Evolutionary conservation across 2,329 filamentous ascomycete genomes (phyloP).

Genomic region (Pseudocercospora eumusae): DNA sequence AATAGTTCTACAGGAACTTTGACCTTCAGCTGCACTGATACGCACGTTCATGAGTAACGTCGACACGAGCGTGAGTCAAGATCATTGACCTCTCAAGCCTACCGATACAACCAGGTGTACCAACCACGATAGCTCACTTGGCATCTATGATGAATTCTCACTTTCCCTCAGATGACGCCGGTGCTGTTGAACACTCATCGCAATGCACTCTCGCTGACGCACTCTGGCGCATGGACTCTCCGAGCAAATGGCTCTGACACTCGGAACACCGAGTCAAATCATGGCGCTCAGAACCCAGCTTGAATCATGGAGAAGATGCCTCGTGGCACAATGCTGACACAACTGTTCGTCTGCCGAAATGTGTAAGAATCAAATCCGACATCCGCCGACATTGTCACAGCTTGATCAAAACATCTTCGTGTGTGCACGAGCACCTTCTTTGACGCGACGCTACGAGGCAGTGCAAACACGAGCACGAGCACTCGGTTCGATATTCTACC

Average conservation of each 20-base stretch:
- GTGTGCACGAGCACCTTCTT: not conserved
- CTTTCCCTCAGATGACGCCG: slow-evolving; percentile 4
- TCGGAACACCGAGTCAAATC: too few relatives aligned
- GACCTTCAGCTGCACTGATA: not conserved
- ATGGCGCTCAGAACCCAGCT: too few relatives aligned
- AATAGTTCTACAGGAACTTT: not conserved
- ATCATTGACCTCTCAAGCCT: not conserved
- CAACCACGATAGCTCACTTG: slow-evolving; percentile 8
- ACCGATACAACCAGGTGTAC: slow-evolving; percentile 12
- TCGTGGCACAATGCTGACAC: not conserved
- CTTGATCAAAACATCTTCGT: not conserved
- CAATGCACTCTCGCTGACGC: not conserved
- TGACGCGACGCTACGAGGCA: not conserved
- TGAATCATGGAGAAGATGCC: too few relatives aligned
- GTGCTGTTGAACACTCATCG: not conserved
- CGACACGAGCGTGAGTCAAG: not conserved
- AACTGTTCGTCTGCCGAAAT: not conserved
- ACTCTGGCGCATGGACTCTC: not conserved
- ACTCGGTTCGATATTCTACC: too few relatives aligned
- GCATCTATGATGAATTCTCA: slow-evolving; percentile 1
- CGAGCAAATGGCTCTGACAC: not conserved
- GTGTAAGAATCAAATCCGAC: not conserved
- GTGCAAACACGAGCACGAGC: not conserved
- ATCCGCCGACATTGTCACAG: not conserved
- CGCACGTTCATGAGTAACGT: not conserved